These are phyloP conservation scores for Kregervanrija fluxuum DNA, from an alignment of 805 yeast genomes.

Conservation along the genomic window DNA sequence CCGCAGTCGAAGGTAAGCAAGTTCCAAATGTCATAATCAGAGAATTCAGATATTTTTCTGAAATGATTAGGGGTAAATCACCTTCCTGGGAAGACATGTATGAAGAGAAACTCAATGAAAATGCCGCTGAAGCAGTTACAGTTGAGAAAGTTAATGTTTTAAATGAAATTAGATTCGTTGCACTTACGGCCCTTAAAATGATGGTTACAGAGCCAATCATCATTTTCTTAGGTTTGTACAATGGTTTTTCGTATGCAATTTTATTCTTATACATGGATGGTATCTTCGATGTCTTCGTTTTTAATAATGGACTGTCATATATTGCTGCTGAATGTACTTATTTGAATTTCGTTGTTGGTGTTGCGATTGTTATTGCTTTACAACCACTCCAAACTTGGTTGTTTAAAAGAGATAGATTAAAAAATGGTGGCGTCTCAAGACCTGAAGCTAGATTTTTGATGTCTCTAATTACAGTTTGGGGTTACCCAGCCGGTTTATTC, in stretches of 20 bases:
- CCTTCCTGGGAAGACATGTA: slow-evolving; percentile 14
- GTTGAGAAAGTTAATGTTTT: slow-evolving; percentile 18
- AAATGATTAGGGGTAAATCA: slow-evolving; percentile 12
- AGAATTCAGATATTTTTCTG: slow-evolving; percentile 18
- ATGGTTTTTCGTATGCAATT: slow-evolving; percentile 31
- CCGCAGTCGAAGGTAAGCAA: slow-evolving; percentile 18
- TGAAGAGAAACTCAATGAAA: slow-evolving; percentile 9
- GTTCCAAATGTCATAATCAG: slow-evolving; percentile 19
- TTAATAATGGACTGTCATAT: slow-evolving; percentile 24
- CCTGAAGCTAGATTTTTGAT: slow-evolving; percentile 29
- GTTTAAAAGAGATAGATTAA: slow-evolving; percentile 23
- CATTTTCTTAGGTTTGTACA: slow-evolving; percentile 27
- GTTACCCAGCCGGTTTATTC: slow-evolving; percentile 29
- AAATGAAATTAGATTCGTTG: slow-evolving; percentile 25
- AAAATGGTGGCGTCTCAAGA: slow-evolving; percentile 27
- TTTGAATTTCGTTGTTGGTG: slow-evolving; percentile 31
- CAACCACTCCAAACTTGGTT: slow-evolving; percentile 28
- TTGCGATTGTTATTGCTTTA: slow-evolving; percentile 19
- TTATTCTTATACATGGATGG: slow-evolving; percentile 30
- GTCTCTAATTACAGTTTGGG: slow-evolving; percentile 30
- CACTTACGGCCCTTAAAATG: slow-evolving; percentile 27
- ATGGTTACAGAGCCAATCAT: slow-evolving; percentile 30
- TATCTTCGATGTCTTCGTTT: slow-evolving; percentile 29
- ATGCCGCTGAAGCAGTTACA: slow-evolving; percentile 16
- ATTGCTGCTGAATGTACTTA: slow-evolving; percentile 29